phyloP scores from a whole-genome alignment of 164 flowering plant genomes.

The Sextonia rubra region DNA sequence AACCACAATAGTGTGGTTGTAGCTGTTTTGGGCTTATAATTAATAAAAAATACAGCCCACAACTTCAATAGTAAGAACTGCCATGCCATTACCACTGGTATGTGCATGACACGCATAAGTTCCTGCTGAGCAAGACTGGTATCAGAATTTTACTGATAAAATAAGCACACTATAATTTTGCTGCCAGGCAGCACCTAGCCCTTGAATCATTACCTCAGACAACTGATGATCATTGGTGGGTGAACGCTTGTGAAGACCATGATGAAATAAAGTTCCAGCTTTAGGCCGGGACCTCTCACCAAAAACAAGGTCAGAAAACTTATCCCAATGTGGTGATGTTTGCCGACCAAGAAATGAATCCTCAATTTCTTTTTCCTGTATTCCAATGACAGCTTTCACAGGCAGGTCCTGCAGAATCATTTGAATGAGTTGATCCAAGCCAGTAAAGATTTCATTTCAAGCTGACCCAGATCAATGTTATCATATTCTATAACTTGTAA shows the following conservation, averaged over 20 bases:
- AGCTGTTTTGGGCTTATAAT: not conserved
- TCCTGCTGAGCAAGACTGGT: not conserved
- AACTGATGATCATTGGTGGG: constrained; percentile 1
- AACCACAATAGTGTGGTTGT: too few species aligned
- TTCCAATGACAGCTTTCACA: constrained; percentile 9
- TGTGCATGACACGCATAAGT: not conserved
- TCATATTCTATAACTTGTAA: not conserved
- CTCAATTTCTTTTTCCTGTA: constrained; percentile 33
- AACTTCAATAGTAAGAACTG: not conserved
- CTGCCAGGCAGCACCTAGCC: not conserved
- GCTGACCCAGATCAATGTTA: not conserved
- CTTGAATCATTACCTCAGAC: constrained; percentile 1
- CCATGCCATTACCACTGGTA: not conserved
- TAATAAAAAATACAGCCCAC: not conserved
- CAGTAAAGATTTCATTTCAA: not conserved
- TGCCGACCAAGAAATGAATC: constrained; percentile 8
- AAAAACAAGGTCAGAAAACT: constrained; percentile 26
- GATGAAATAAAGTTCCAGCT: constrained; percentile 4
- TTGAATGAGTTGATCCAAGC: constrained; percentile 8
- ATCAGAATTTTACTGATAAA: not conserved
- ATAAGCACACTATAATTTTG: too few species aligned
- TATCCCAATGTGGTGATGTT: constrained; percentile 25
- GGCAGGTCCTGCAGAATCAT: constrained; percentile 21
- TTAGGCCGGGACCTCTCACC: constrained; percentile 31
- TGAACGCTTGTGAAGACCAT: constrained; percentile 8